Evolutionary conservation across 2,329 filamentous ascomycete genomes (phyloP), one percentile per base, ranked within the genome.

Genomic region (Fusarium verticillioides): DNA sequence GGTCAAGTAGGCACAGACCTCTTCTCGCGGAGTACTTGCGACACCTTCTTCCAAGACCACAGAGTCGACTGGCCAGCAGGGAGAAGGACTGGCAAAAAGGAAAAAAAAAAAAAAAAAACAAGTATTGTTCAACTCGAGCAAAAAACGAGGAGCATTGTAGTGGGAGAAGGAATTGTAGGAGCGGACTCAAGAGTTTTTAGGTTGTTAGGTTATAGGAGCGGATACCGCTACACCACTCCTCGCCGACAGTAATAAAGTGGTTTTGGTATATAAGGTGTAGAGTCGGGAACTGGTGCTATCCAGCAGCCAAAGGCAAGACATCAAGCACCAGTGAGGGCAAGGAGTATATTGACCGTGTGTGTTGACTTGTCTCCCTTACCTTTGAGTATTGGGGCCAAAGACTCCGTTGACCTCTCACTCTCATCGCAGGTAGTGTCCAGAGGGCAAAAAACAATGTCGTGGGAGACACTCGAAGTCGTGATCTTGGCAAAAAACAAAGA

Each of bases 181-280:
- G 43, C 43, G 40, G 16, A 37, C 11, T 49, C 7, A 54, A 60
- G 46, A 56, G 13, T 19, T 60, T 42, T 42, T 60, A 54, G 46
- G 46, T 44, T 44, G 12, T 16, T 62, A 52, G 34, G 46, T 37
- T 37, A 5, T 21, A 34, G 21, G 42, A n/a, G 26, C 56, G 46
- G 12, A 46, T 63, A 46, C 62, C 46, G 46, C 58, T 54, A 44
- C 46, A 65, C 58, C 46, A 65, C 58, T 36, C 32, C 34, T 43
- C 58, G 36, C 10, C 28, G n/a, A 44, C 6, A 9, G 16, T 9
- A 9, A 28, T 34, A 4, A 2, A 11, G 21, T 18, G n/a, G 26
- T 21, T 40, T 56, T 42, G 49, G 4, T 11, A 56, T 36, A 42
- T 37, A 37, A 34, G 39, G 40, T 23, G 9, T 58, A 58, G 16